Evolutionary conservation across 2,329 filamentous ascomycete species (phyloP), one percentile per base, ranked within the genome.

Genomic region (Pyrenophora tritici-repentis): DNA sequence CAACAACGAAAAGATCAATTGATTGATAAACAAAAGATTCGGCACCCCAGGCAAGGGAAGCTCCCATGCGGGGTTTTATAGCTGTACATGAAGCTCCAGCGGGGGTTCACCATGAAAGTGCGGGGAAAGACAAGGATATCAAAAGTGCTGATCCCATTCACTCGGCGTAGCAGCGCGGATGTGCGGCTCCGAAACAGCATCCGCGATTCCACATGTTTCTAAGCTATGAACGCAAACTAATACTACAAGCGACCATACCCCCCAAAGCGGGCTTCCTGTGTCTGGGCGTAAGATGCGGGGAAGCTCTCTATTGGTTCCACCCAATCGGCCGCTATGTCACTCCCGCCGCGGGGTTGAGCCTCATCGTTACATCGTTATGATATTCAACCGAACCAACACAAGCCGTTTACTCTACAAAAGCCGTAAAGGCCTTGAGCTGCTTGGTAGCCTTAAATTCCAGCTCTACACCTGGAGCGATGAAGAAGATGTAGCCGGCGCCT

Each of bases 401-500:
- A 29, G 26, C 3, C 6, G 31, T 40, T 39, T 73, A 76, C 66
- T 77, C 75, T 4, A 73, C 75, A 41, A 72, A 81, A 6, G 80
- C 77, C 35, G 75, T 76, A 68, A 80, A 83, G 32, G 79, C 65
- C 37, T 79, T 74, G 59, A 83, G 59, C 13, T 71, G 74, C 45
- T 76, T 74, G 1, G 63, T 60, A 16, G 78, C 76, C 44, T 71
- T 68, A 39, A 82, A 75, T 37, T 79, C 73, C 10, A 83, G 53
- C 47, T 79, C 76, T 3, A 78, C 73, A 0, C 82, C 83, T 2
- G 83, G 82, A 1, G 82, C 86, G n/a, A 90, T 74, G 67, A 87
- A 90, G 65, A 80, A 90, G 9, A 88, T 82, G 58, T 77, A 83
- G 0, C 87, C 88, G 66, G 85, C 83, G 20, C 78, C 80, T 38